Percentiles rank a stretch among this genome's conserved stretches.
phyloP scores from a whole-genome alignment of 2,329 filamentous ascomycete species.

The Ophiocordyceps unilateralis region DNA sequence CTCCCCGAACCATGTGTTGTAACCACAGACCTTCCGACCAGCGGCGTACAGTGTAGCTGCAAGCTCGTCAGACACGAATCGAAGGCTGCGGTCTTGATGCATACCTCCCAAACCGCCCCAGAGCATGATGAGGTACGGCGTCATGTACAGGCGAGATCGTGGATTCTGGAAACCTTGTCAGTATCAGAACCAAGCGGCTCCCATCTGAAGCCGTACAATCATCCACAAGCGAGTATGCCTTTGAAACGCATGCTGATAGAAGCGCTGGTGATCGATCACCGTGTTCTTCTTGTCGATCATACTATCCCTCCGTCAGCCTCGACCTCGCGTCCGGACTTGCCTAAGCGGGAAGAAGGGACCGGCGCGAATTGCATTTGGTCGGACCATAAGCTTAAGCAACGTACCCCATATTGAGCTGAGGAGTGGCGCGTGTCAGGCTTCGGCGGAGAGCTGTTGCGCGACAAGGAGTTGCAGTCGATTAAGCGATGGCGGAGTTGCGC shows the following conservation, averaged over 20 bases:
- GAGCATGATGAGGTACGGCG: slow-evolving; percentile 49
- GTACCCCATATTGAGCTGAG: slow-evolving; percentile 23
- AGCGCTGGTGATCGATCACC: slow-evolving; percentile 57
- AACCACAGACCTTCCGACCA: slow-evolving; percentile 53
- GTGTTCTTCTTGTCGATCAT: slow-evolving; percentile 58
- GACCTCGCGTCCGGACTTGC: too few relatives aligned
- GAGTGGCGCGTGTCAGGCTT: slow-evolving; percentile 7
- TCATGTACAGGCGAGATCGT: slow-evolving; percentile 46
- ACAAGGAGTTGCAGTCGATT: not conserved
- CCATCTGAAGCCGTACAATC: slow-evolving; percentile 40
- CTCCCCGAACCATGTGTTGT: slow-evolving; percentile 63
- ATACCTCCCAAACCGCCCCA: slow-evolving; percentile 46
- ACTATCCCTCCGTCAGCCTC: slow-evolving; percentile 19
- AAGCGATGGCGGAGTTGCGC: not conserved
- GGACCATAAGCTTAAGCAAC: slow-evolving; percentile 3
- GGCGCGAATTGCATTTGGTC: not conserved
- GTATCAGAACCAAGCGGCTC: not conserved
- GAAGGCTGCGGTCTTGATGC: slow-evolving; percentile 13
- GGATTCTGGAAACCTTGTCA: slow-evolving; percentile 30
- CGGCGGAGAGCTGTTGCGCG: not conserved
- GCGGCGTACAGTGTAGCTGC: slow-evolving; percentile 51
- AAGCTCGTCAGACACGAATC: slow-evolving; percentile 6
- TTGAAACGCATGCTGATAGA: slow-evolving; percentile 59
- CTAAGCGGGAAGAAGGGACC: not conserved
- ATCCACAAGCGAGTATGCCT: slow-evolving; percentile 54